phyloP scores from a whole-genome alignment of 2,329 filamentous ascomycete species.

The Colletotrichum abscissum region DNA sequence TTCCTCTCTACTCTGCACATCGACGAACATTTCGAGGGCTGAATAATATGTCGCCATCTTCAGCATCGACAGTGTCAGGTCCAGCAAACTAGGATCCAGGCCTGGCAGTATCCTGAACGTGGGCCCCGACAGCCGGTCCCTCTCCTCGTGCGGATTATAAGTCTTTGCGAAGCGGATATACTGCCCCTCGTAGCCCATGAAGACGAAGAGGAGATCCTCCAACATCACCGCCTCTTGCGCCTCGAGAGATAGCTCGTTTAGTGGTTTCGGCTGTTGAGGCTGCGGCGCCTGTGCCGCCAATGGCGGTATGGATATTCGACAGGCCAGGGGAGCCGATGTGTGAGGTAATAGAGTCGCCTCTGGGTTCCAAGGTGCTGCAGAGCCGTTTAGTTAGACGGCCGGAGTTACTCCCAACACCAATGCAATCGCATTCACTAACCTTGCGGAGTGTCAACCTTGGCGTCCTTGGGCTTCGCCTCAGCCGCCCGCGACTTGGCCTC shows the following conservation, averaged over 20 bases:
- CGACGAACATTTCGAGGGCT: slow-evolving; percentile 91
- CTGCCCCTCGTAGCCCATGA: slow-evolving; percentile 99
- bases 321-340: slow-evolving; percentile 79
- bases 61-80: slow-evolving; percentile 88
- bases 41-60: slow-evolving; percentile 95
- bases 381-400: slow-evolving; percentile 3
- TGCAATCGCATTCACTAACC: slow-evolving; percentile 47
- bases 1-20: slow-evolving; percentile 92
- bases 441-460: slow-evolving; percentile 59
- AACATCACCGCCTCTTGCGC: slow-evolving; percentile 88
- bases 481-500: slow-evolving; percentile 56
- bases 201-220: slow-evolving; percentile 92
- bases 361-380: slow-evolving; percentile 76
- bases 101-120: slow-evolving; percentile 83
- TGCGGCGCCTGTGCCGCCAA: slow-evolving; percentile 78
- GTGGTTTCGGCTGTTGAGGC: slow-evolving; percentile 72
- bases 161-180: slow-evolving; percentile 88
- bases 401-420: neutral
- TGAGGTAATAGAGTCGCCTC: slow-evolving; percentile 78
- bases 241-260: slow-evolving; percentile 80
- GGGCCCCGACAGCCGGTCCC: slow-evolving; percentile 86
- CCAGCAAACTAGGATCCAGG: slow-evolving; percentile 89
- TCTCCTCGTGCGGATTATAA: slow-evolving; percentile 87
- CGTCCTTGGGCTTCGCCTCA: slow-evolving; percentile 57
- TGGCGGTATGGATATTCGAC: slow-evolving; percentile 71